Evolutionary conservation across 371 early-diverging fungal species (phyloP).

Genomic region (Lichtheimia hyalospora): DNA sequence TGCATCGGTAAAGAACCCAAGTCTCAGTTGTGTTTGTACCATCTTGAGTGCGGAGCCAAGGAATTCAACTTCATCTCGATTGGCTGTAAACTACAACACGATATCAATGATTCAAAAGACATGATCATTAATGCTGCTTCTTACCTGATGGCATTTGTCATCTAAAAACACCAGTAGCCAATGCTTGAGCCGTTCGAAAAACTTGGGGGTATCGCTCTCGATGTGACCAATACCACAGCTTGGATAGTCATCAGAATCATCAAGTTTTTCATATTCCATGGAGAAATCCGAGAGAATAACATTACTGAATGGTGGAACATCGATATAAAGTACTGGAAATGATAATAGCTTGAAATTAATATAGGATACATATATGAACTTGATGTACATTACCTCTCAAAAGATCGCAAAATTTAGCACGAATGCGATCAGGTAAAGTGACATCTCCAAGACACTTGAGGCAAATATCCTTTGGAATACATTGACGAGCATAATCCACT

Average conservation of each 20-base stretch:
- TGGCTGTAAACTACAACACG: constrained; percentile 22
- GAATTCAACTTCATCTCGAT: constrained; percentile 23
- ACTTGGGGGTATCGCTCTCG: constrained; percentile 20
- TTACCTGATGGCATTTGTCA: constrained; percentile 24
- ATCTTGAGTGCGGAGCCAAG: constrained; percentile 35
- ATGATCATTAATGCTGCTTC: not conserved
- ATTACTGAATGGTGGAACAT: constrained; percentile 20
- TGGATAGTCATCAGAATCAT: constrained; percentile 24
- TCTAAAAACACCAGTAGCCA: constrained; percentile 33
- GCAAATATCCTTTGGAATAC: constrained; percentile 40
- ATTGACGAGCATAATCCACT: constrained; percentile 12
- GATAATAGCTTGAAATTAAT: not conserved
- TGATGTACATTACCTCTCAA: constrained; percentile 34
- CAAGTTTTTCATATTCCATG: constrained; percentile 21
- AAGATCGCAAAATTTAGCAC: constrained; percentile 43
- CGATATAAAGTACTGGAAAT: constrained; percentile 23
- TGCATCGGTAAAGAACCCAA: constrained; percentile 38
- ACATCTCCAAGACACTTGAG: constrained; percentile 34
- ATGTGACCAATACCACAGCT: constrained; percentile 15
- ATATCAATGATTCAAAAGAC: too few species aligned
- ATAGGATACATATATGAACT: not conserved
- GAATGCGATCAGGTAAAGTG: constrained; percentile 31
- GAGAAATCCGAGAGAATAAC: constrained; percentile 35
- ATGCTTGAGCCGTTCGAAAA: constrained; percentile 26
- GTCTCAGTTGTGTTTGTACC: constrained; percentile 28